Conservation (phyloP, 2,329 filamentous ascomycete genomes). For the Aureobasidium sp. region DNA sequence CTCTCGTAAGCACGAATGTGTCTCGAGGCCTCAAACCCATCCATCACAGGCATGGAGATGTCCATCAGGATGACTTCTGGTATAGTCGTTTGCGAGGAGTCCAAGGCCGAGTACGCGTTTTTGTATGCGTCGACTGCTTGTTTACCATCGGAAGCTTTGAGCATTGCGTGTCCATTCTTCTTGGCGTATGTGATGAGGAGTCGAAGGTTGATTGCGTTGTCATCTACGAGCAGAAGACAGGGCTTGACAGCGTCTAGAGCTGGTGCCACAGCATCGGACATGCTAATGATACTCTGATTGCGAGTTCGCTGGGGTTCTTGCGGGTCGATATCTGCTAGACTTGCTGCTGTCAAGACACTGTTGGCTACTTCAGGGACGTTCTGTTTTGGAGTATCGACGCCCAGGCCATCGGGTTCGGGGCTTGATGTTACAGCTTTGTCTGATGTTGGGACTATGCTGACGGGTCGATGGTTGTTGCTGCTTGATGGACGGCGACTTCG, state of each 20-base stretch:
- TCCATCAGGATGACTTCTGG: slow-evolving; percentile 34
- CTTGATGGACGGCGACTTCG: not conserved
- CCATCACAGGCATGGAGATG: slow-evolving; percentile 12
- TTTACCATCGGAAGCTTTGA: slow-evolving; percentile 35
- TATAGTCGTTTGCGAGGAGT: not conserved
- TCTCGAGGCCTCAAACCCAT: slow-evolving; percentile 18
- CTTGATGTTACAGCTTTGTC: not conserved
- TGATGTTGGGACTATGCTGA: not conserved
- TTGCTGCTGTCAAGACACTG: not conserved
- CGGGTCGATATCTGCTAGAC: not conserved
- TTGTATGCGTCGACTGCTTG: slow-evolving; percentile 34
- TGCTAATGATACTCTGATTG: slow-evolving; percentile 20
- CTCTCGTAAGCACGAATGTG: slow-evolving; percentile 24
- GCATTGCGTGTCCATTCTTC: slow-evolving; percentile 24
- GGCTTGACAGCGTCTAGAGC: not conserved
- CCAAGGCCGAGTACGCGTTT: slow-evolving; percentile 2
- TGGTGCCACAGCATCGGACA: not conserved
- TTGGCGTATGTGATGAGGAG: slow-evolving; percentile 26
- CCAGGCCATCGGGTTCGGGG: not conserved
- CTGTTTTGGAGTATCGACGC: not conserved
- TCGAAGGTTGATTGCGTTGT: slow-evolving; percentile 21
- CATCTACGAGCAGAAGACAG: slow-evolving; percentile 22
- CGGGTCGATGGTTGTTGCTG: not conserved
- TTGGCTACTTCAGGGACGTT: not conserved
- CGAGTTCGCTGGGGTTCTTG: slow-evolving; percentile 16